Conservation (phyloP, 176 grass and related monocot species). For the Poa annua region DNA sequence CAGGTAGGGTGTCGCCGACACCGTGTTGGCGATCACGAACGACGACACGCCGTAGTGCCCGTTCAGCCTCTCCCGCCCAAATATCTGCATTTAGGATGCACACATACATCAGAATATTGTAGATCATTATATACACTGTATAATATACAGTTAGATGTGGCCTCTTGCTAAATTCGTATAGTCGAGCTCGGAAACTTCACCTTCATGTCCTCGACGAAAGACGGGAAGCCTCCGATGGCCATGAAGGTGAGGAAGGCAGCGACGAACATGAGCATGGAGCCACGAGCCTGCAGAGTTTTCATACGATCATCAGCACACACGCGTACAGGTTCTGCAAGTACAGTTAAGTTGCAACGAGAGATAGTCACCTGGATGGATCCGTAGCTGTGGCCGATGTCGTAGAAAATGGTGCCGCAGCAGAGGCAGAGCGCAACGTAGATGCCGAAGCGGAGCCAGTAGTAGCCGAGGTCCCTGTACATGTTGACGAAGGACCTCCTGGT, state of each 20-base stretch:
- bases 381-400: conserved; percentile 64
- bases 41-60: conserved; percentile 82
- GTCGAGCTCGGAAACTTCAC: conserved; percentile 15
- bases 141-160: too few species aligned
- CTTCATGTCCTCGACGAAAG: conserved; percentile 99
- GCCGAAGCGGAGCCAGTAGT: conserved; percentile 87
- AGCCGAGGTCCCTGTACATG: conserved; percentile 93
- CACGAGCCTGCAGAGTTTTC: conserved; percentile 60
- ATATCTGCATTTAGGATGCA: conserved; percentile 44
- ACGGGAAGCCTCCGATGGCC: conserved; percentile 95
- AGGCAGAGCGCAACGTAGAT: conserved; percentile 81
- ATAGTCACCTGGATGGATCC: conserved; percentile 70
- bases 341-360: too few species aligned
- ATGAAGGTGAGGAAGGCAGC: conserved; percentile 94
- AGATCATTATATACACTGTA: too few species aligned
- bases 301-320: background rate
- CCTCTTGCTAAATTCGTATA: too few species aligned
- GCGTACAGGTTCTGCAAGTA: background rate
- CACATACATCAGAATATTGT: background rate
- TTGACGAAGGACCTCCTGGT: conserved; percentile 91
- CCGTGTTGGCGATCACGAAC: conserved; percentile 77
- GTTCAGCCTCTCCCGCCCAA: conserved; percentile 78
- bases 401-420: conserved; percentile 81
- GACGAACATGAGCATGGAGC: conserved; percentile 87
- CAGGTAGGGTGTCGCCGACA: conserved; percentile 78